These are phyloP conservation scores for Carex sylvatica DNA, from an alignment of 202 grass and related monocot species.

Conservation along the genomic window DNA sequence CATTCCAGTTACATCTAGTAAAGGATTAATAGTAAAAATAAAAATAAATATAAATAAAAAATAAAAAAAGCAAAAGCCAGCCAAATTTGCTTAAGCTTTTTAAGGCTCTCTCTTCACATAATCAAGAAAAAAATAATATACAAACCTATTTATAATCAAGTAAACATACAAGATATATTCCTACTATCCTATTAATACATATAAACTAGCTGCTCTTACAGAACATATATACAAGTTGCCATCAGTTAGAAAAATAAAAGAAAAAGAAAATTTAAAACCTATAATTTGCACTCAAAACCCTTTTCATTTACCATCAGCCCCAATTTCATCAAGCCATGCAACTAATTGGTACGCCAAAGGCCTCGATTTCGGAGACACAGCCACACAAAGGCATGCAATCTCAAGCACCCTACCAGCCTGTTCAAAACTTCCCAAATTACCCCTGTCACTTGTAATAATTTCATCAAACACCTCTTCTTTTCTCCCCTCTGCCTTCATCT, in stretches of 20 bases:
- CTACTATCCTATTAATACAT: background rate
- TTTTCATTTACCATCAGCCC: slow-evolving; percentile 6
- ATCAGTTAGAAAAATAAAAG: slow-evolving; percentile 1
- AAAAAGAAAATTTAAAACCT: background rate
- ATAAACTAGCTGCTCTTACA: background rate
- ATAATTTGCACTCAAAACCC: slow-evolving; percentile 12
- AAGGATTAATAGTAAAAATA: background rate
- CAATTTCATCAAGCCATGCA: slow-evolving; percentile 68
- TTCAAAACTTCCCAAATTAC: slow-evolving; percentile 32
- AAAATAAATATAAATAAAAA: too few species aligned
- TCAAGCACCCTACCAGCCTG: slow-evolving; percentile 60
- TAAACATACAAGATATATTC: slow-evolving; percentile 16
- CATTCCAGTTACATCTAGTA: background rate
- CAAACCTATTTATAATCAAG: slow-evolving; percentile 3
- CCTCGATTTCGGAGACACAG: slow-evolving; percentile 54
- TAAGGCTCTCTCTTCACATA: background rate
- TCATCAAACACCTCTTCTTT: slow-evolving; percentile 69
- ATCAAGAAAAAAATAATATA: background rate
- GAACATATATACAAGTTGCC: slow-evolving; percentile 21
- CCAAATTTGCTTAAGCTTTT: background rate
- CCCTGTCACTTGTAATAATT: slow-evolving; percentile 31
- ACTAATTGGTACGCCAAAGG: slow-evolving; percentile 66
- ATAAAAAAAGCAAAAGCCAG: background rate
- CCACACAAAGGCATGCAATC: slow-evolving; percentile 78
- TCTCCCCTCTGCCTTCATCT: slow-evolving; percentile 68